Percentiles rank a stretch among this genome's conserved stretches.
phyloP scores from a whole-genome alignment of 805 yeast species.

The Candida easanensis region DNA sequence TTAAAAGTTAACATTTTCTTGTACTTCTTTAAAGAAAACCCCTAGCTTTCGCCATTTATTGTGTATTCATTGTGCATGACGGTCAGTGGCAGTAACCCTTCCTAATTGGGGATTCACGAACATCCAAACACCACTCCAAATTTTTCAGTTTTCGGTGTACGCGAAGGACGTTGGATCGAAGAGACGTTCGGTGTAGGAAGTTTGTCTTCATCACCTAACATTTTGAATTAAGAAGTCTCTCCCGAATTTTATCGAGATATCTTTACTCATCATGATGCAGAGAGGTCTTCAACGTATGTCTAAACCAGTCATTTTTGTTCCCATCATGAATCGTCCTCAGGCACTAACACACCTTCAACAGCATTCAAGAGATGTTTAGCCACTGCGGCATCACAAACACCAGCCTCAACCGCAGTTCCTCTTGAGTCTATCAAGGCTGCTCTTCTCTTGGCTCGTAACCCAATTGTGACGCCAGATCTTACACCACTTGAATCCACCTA shows the following conservation, averaged over 20 bases:
- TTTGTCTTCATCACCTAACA: too few species aligned
- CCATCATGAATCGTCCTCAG: neutral
- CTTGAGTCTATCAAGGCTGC: conserved; percentile 38
- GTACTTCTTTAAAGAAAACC: too few species aligned
- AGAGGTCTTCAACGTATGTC: conserved; percentile 13
- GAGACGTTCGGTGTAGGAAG: too few species aligned
- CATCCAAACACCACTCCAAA: conserved; percentile 11
- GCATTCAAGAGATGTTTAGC: conserved; percentile 25
- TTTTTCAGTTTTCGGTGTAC: conserved; percentile 7
- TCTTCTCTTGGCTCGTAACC: conserved; percentile 72
- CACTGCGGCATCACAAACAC: conserved; percentile 17
- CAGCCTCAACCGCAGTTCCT: conserved; percentile 16
- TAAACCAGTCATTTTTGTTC: too few species aligned
- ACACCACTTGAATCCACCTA: conserved; percentile 70
- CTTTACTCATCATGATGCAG: conserved; percentile 5
- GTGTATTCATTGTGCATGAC: too few species aligned
- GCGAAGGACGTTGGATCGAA: conserved; percentile 5
- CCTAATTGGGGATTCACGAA: neutral
- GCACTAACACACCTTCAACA: conserved; percentile 2
- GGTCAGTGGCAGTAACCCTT: too few species aligned
- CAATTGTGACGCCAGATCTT: conserved; percentile 78
- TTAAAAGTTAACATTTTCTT: too few species aligned
- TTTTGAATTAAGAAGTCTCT: neutral
- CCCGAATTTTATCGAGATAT: neutral
- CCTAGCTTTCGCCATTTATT: too few species aligned